Evolutionary conservation across 108 stramenopile species (phyloP), one percentile per base, ranked within the genome.

Genomic region (Fragilaria radians): DNA sequence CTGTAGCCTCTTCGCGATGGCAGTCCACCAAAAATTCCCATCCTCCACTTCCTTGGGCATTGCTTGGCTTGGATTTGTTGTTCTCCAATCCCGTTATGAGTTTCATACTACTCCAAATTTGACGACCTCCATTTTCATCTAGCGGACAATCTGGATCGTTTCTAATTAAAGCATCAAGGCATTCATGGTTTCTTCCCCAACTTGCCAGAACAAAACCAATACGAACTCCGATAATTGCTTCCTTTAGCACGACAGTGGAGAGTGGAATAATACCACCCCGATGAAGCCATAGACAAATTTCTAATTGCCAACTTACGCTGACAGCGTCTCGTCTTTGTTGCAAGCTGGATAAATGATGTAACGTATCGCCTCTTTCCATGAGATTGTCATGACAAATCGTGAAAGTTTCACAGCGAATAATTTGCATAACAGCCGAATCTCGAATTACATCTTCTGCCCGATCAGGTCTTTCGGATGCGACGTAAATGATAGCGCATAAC

Each of bases 1-100:
- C 82, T 28, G 88, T 89, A 0, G 92, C 88, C 64, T 89, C 86
- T 32, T 83, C 70, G 21, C 92, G 71, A 5, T 72, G 66, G 49
- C 86, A 89, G 50, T 93, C 92, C 2, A 90, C 88, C 14, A 93
- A 73, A 62, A 93, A 93, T 52, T 93, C 88, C 92, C 92, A 93
- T 2, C 92, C 92, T 4, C 92, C 92, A 52, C 92, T 88, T 50
- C 63, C 19, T 17, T 11, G 3, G n/a, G n/a, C n/a, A n/a, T n/a
- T n/a, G n/a, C n/a, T n/a, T n/a, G n/a, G n/a, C n/a, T n/a, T n/a
- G n/a, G n/a, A n/a, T n/a, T n/a, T n/a, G n/a, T n/a, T n/a, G 47
- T 65, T 75, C 25, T 76, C 71, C 18, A 34, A 14, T 33, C 48
- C 29, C 26, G 52, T 71, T 26, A 89, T 85, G 3, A 89, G 73